phyloP scores from a whole-genome alignment of 2,329 filamentous ascomycete genomes.

The Escovopsis weberi region DNA sequence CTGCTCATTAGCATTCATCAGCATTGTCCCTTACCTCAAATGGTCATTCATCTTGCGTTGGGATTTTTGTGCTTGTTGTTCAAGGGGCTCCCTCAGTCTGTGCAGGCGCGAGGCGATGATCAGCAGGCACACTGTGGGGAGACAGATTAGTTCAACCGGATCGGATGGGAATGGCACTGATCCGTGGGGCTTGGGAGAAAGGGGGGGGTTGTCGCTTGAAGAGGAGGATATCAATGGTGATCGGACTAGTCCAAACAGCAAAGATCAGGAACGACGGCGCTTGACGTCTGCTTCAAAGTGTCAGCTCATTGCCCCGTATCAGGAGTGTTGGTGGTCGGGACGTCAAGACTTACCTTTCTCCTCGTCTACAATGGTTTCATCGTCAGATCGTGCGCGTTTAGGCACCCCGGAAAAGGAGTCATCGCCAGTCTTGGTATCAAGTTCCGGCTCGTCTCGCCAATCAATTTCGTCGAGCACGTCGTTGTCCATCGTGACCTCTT shows the following conservation, averaged over 20 bases:
- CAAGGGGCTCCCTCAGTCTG: not conserved
- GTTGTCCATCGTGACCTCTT: constrained; percentile 7
- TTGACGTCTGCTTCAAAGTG: constrained; percentile 6
- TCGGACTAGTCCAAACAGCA: constrained; percentile 1
- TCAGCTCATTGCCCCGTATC: constrained; percentile 3
- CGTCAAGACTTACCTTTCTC: constrained; percentile 5
- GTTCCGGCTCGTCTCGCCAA: constrained; percentile 8
- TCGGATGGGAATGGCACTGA: constrained; percentile 1
- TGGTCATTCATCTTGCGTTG: not conserved
- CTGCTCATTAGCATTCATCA: not conserved
- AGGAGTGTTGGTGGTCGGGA: too few species aligned
- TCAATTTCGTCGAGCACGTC: constrained; percentile 13
- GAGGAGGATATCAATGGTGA: constrained; percentile 1
- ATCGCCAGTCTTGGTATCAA: not conserved
- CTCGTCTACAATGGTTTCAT: constrained; percentile 6
- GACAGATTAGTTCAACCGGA: constrained; percentile 3
- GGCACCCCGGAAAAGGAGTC: constrained; percentile 2
- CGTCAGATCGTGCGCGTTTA: constrained; percentile 8
- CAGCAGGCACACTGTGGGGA: constrained; percentile 2
- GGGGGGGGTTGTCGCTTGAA: not conserved
- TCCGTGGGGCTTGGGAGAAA: not conserved
- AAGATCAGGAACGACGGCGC: constrained; percentile 8
- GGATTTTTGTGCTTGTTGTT: not conserved
- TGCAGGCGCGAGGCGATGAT: not conserved
- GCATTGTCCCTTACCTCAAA: not conserved